These are phyloP conservation scores for Yarrowia hollandica DNA, from an alignment of 805 yeast species.

Conservation along the genomic window DNA sequence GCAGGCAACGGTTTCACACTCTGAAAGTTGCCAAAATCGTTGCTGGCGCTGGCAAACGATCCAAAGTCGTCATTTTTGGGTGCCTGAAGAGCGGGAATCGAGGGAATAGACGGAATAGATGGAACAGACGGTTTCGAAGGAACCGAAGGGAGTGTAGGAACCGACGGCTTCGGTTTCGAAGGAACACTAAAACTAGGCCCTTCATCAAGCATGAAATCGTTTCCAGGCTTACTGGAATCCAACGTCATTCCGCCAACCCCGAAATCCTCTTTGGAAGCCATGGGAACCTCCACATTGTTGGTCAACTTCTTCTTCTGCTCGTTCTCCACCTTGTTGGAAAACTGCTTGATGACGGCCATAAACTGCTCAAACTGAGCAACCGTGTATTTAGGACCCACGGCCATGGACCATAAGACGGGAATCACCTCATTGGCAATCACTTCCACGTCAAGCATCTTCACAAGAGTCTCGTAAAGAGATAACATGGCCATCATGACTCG, in stretches of 20 bases:
- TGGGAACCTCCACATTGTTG: slow-evolving; percentile 5
- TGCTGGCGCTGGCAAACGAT: neutral
- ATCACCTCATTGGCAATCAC: slow-evolving; percentile 53
- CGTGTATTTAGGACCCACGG: slow-evolving; percentile 50
- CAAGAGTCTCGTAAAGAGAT: slow-evolving; percentile 44
- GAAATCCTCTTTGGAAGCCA: neutral
- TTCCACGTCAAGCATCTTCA: slow-evolving; percentile 50
- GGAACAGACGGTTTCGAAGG: too few relatives aligned
- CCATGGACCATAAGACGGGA: slow-evolving; percentile 54
- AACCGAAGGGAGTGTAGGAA: neutral
- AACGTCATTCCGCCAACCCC: neutral
- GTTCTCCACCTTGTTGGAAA: slow-evolving; percentile 49
- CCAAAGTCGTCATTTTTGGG: slow-evolving; percentile 22
- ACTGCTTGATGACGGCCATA: slow-evolving; percentile 45
- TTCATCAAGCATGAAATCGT: slow-evolving; percentile 3
- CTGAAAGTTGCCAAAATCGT: neutral
- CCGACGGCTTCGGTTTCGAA: neutral
- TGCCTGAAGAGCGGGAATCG: slow-evolving; percentile 11
- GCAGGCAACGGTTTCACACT: slow-evolving; percentile 2
- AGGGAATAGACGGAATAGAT: neutral
- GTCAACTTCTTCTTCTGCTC: slow-evolving; percentile 45
- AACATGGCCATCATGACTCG: slow-evolving; percentile 56
- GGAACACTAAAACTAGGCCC: neutral
- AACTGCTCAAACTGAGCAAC: slow-evolving; percentile 47
- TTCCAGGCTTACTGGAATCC: neutral